Base-by-base conservation (phyloP, 768 basidiomycete species). In the Clavaria fumosa region DNA sequence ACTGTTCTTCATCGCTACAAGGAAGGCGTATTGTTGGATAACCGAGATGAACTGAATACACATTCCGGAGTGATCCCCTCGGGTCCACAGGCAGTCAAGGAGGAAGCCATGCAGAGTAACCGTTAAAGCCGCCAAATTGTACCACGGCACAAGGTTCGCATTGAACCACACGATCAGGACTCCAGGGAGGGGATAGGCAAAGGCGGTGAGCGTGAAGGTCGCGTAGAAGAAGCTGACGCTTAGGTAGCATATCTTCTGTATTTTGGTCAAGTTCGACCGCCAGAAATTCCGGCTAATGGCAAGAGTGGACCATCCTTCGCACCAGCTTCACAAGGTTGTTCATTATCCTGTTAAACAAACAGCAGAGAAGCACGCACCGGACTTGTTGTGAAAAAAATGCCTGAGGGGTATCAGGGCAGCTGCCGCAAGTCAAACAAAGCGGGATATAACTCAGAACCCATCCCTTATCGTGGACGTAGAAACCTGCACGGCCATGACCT, bases 341-440 rank as follows among this genome's bases (percentile, higher is more conserved):
- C n/a, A n/a, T n/a, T n/a, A n/a, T n/a, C n/a, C n/a, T n/a, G n/a
- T n/a, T n/a, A n/a, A n/a, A n/a, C n/a, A n/a, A n/a, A n/a, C n/a
- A n/a, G n/a, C n/a, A n/a, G n/a, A n/a, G n/a, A n/a, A n/a, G n/a
- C n/a, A n/a, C n/a, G n/a, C 52, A 53, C 15, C 51, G 47, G 45
- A 55, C 52, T 39, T 55, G 53, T 32, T 55, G 53, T 10, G 53
- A 50, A 38, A 55, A 55, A 32, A 48, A 53, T 0, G 49, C 51
- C 9, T 48, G 42, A 7, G 53, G 52, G 3, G 47, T 53, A 32
- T 53, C 49, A 9, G 52, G 53, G 1, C 47, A 55, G 22, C 51
- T 41, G 17, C 52, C 53, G 24, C 50, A 53, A 5, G 52, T 51
- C 15, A 53, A 46, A 7, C 50, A 46, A 7, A 54, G 46, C 21